phyloP scores from a whole-genome alignment of 345 rosid genomes.

The Noccaea caerulescens region DNA sequence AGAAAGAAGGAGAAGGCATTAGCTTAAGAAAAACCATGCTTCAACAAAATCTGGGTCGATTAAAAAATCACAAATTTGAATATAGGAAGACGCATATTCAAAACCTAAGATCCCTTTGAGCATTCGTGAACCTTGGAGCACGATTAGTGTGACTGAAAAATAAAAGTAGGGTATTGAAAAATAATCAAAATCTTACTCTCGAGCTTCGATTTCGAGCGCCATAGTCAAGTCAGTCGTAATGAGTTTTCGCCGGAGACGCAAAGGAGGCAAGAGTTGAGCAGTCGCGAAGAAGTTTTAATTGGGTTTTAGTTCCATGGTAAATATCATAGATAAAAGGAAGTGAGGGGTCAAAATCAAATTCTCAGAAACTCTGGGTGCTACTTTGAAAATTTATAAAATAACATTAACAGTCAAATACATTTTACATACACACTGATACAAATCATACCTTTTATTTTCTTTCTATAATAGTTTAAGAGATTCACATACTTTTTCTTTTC shows the following conservation, averaged over 20 bases:
- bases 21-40: constrained; percentile 9
- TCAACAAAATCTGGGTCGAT: neutral
- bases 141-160: neutral
- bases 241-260: constrained; percentile 38
- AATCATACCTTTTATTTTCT: too few species aligned
- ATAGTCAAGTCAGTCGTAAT: constrained; percentile 48
- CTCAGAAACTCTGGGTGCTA: neutral
- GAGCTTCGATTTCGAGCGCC: constrained; percentile 95
- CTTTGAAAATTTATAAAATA: too few species aligned
- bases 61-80: neutral
- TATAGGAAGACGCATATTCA: neutral
- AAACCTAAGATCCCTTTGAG: constrained; percentile 34
- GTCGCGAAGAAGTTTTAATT: neutral
- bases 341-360: neutral
- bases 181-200: constrained; percentile 63
- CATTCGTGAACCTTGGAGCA: constrained; percentile 19
- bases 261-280: neutral
- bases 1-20: neutral
- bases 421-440: too few species aligned
- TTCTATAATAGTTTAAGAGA: too few species aligned
- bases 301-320: neutral
- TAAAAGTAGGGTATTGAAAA: neutral
- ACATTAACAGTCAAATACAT: too few species aligned
- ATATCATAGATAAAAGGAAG: neutral
- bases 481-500: too few species aligned